Conservation (phyloP, 164 flowering plant genomes). For the Echeveria elegans region DNA sequence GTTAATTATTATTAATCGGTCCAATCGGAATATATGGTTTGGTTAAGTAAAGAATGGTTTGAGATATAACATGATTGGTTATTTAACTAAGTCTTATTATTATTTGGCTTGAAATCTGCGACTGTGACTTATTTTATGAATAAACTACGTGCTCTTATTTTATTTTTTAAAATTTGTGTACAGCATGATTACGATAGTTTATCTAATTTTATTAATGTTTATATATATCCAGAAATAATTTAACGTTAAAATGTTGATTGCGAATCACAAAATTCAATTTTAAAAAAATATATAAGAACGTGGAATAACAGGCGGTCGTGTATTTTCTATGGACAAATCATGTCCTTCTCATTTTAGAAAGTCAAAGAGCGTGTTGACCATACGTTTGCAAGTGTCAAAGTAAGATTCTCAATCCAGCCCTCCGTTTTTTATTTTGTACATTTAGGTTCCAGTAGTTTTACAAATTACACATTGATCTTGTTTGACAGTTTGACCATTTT, state of each 20-base stretch:
- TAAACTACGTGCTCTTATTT: background rate
- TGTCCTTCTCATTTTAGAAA: background rate
- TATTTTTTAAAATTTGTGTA: background rate
- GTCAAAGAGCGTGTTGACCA: background rate
- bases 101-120: background rate
- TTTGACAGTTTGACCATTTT: too few relatives aligned
- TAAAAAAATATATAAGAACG: background rate
- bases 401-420: background rate
- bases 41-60: background rate
- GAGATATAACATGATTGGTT: background rate
- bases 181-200: too few relatives aligned
- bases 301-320: background rate
- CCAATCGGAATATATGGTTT: background rate
- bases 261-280: background rate
- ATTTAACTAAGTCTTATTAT: background rate
- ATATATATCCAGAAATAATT: background rate
- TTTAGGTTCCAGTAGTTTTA: background rate
- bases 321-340: too few relatives aligned
- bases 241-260: background rate
- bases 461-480: too few relatives aligned
- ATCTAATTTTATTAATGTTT: background rate
- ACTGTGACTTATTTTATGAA: background rate
- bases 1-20: background rate
- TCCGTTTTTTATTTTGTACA: background rate
- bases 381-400: too few relatives aligned